Conservation (phyloP, 306 rosid genomes). For the Corylus avellana region DNA sequence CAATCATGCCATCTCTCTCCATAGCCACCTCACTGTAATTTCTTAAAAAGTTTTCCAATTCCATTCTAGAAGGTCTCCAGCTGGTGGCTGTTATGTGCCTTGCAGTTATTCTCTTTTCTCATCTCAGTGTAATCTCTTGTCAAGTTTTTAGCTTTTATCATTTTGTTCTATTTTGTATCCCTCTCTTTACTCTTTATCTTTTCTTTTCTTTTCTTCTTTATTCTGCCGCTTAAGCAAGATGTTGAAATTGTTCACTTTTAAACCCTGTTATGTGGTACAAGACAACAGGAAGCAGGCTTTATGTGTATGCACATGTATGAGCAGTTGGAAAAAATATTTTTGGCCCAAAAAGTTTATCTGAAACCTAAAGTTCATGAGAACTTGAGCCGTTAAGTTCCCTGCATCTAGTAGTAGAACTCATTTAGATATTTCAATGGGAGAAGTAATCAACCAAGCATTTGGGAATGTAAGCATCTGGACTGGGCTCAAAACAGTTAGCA, state of each 20-base stretch:
- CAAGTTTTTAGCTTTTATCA: neutral
- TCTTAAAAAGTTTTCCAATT: too few species aligned
- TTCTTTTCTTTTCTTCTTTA: neutral
- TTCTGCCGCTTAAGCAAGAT: neutral
- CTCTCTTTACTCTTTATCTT: neutral
- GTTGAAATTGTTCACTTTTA: neutral
- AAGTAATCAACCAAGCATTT: neutral
- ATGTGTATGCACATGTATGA: neutral
- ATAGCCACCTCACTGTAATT: too few species aligned
- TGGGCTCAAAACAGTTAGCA: neutral
- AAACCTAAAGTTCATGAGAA: neutral
- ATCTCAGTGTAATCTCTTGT: too few species aligned
- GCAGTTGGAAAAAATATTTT: neutral
- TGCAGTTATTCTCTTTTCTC: neutral
- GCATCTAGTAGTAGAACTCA: neutral
- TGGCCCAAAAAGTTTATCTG: neutral
- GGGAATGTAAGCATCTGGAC: neutral
- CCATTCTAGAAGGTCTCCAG: neutral
- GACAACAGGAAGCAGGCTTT: neutral
- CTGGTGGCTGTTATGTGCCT: neutral
- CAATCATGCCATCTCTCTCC: too few species aligned
- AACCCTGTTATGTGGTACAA: neutral
- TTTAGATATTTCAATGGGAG: neutral
- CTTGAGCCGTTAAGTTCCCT: neutral
- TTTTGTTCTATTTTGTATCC: neutral